These are phyloP conservation scores for Phytophthora pisi DNA, from an alignment of 352 stramenopile genomes.

Conservation along the genomic window DNA sequence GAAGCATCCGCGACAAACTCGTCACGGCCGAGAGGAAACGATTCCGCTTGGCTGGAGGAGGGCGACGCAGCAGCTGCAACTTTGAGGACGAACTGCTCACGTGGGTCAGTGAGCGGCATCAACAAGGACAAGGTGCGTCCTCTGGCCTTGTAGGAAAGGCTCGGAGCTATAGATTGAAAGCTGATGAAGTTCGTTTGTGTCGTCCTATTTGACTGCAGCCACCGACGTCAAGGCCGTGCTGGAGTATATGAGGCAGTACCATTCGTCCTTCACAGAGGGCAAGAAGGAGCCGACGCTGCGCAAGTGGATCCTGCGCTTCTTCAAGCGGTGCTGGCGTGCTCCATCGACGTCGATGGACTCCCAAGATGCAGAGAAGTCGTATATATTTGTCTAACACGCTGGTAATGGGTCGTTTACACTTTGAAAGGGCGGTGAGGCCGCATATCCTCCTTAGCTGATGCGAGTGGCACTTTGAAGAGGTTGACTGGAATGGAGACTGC, in stretches of 20 bases:
- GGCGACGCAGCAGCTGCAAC: slow-evolving; percentile 65
- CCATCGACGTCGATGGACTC: slow-evolving; percentile 42
- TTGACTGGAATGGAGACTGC: slow-evolving; percentile 15
- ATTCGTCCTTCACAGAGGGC: slow-evolving; percentile 72
- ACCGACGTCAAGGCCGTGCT: slow-evolving; percentile 73
- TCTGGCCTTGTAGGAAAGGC: neutral
- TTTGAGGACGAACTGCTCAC: slow-evolving; percentile 80
- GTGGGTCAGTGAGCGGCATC: slow-evolving; percentile 74
- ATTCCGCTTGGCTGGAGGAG: slow-evolving; percentile 70
- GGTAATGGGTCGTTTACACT: slow-evolving; percentile 13
- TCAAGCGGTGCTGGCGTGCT: slow-evolving; percentile 71
- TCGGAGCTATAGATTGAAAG: neutral
- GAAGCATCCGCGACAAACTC: slow-evolving; percentile 79
- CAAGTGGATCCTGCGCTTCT: slow-evolving; percentile 86
- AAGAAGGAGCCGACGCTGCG: slow-evolving; percentile 83
- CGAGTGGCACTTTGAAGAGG: neutral
- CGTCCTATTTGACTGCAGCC: slow-evolving; percentile 25
- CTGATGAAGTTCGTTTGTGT: slow-evolving; percentile 3
- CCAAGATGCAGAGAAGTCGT: slow-evolving; percentile 53
- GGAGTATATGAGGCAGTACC: slow-evolving; percentile 69
- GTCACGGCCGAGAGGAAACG: slow-evolving; percentile 73
- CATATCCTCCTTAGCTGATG: slow-evolving; percentile 31
- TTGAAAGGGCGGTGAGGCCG: slow-evolving; percentile 30
- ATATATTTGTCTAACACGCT: slow-evolving; percentile 58
- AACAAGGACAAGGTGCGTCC: slow-evolving; percentile 54